phyloP scores from a whole-genome alignment of 179 eudicot species.

The Silene vulgaris region DNA sequence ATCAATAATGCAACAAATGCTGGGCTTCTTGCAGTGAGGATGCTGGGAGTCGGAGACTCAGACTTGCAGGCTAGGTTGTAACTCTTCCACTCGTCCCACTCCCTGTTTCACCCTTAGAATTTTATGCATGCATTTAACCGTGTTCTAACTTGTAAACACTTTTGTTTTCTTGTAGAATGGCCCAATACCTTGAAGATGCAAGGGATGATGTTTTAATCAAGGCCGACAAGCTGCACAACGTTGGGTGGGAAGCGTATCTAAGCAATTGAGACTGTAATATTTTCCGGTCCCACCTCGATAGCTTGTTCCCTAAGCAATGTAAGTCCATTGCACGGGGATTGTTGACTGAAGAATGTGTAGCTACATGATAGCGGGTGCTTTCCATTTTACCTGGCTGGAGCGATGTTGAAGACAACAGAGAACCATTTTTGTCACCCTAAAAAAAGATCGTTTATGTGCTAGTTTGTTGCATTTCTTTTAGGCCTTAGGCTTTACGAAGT shows the following conservation, averaged over 20 bases:
- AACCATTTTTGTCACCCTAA: too few relatives aligned
- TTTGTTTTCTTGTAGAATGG: slow-evolving; percentile 44
- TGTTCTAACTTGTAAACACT: neutral
- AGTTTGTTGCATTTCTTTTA: too few relatives aligned
- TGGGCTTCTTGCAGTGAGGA: slow-evolving; percentile 73
- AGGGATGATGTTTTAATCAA: slow-evolving; percentile 55
- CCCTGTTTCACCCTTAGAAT: neutral
- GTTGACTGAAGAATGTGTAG: too few relatives aligned
- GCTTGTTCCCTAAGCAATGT: neutral
- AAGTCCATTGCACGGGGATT: too few relatives aligned
- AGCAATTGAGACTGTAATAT: slow-evolving; percentile 22
- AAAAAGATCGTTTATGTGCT: too few relatives aligned
- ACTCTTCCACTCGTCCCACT: neutral
- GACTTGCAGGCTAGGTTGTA: slow-evolving; percentile 56
- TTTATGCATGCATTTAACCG: neutral
- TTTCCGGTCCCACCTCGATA: neutral
- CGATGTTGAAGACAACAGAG: too few relatives aligned
- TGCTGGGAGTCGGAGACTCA: slow-evolving; percentile 60
- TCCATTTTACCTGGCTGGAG: too few relatives aligned
- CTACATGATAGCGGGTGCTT: too few relatives aligned
- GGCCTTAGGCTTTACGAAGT: too few relatives aligned
- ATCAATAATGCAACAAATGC: slow-evolving; percentile 96
- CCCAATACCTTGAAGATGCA: slow-evolving; percentile 61
- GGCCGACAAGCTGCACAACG: slow-evolving; percentile 54
- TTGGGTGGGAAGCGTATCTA: slow-evolving; percentile 69